Conservation (phyloP, 441 rosid genomes). For the Populus hybrid region DNA sequence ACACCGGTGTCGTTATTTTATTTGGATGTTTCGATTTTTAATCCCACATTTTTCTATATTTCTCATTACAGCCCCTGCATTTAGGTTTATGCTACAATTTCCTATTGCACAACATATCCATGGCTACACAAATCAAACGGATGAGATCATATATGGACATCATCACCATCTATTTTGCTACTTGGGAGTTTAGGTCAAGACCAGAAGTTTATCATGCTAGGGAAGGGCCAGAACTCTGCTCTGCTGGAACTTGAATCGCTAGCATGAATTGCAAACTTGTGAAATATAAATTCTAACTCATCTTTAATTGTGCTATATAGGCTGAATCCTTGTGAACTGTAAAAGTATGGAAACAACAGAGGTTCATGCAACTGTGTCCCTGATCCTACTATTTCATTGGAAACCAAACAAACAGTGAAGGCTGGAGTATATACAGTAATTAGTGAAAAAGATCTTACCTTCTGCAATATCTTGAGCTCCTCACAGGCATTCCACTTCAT, state of each 20-base stretch:
- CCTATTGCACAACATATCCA: background rate
- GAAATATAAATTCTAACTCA: too few relatives aligned
- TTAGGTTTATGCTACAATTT: constrained; percentile 8
- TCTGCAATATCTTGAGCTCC: constrained; percentile 71
- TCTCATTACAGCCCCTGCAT: background rate
- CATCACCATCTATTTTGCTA: background rate
- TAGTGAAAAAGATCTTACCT: constrained; percentile 34
- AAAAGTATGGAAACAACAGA: background rate
- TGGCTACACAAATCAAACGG: background rate
- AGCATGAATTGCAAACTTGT: too few relatives aligned
- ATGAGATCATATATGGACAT: background rate
- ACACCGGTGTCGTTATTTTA: constrained; percentile 29
- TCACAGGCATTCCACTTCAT: constrained; percentile 69
- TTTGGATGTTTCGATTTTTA: background rate
- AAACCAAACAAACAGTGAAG: constrained; percentile 9
- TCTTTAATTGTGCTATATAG: background rate
- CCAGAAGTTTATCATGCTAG: too few relatives aligned
- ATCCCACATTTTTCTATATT: constrained; percentile 7
- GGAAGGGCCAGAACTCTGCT: too few relatives aligned
- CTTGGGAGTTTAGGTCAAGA: background rate
- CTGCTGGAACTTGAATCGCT: too few relatives aligned
- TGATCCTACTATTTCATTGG: background rate
- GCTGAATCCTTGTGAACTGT: background rate
- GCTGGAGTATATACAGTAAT: background rate
- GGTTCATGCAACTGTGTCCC: background rate